phyloP scores from a whole-genome alignment of 2,329 filamentous ascomycete genomes.

The Pseudopyrenochaeta lycopersici region DNA sequence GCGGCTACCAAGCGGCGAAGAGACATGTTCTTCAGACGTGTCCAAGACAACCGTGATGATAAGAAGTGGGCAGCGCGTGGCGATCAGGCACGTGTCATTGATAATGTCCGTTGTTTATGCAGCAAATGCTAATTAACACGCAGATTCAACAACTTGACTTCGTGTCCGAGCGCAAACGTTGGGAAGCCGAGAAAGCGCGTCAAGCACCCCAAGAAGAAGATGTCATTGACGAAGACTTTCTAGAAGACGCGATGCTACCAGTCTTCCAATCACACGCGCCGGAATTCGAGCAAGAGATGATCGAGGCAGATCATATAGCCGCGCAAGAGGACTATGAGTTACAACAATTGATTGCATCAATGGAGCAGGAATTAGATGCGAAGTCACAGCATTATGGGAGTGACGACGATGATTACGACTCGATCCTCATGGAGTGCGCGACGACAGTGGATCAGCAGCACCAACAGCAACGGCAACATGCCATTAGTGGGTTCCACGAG shows the following conservation, averaged over 20 bases:
- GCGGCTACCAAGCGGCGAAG: conserved; percentile 70
- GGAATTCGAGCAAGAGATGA: conserved; percentile 31
- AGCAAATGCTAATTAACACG: conserved; percentile 10
- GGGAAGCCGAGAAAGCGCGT: conserved; percentile 55
- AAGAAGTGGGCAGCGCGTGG: conserved; percentile 55
- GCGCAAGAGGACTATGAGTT: conserved; percentile 56
- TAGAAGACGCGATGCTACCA: conserved; percentile 20
- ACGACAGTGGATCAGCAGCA: conserved; percentile 56
- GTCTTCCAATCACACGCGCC: conserved; percentile 5
- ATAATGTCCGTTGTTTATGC: too few species aligned
- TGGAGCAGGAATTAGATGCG: conserved; percentile 45
- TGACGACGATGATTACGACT: conserved; percentile 69
- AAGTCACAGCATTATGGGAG: conserved; percentile 53
- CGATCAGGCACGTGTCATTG: conserved; percentile 53
- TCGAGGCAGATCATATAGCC: conserved; percentile 51
- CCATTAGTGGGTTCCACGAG: conserved; percentile 11
- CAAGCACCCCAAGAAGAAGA: conserved; percentile 48
- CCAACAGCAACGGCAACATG: conserved; percentile 28
- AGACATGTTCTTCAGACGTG: conserved; percentile 72
- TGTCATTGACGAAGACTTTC: conserved; percentile 31
- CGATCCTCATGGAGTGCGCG: conserved; percentile 70
- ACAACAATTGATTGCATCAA: conserved; percentile 54
- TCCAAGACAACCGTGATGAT: conserved; percentile 56
- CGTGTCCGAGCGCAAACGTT: conserved; percentile 52
- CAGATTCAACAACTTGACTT: conserved; percentile 61